phyloP scores from a whole-genome alignment of 116 monocot species.

The Papilionanthe hybrid region DNA sequence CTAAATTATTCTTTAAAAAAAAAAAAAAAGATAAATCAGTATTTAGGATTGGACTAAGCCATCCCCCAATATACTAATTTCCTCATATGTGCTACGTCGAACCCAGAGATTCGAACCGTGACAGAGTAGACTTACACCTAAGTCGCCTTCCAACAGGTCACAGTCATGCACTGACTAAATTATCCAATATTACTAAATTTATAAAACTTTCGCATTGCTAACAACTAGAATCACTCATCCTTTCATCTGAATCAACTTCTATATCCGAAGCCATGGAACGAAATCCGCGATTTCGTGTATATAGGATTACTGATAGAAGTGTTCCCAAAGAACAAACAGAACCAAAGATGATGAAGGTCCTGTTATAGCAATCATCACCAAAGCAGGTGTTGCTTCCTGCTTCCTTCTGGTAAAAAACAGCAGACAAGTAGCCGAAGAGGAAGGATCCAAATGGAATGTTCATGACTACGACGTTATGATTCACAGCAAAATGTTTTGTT shows the following conservation, averaged over 20 bases:
- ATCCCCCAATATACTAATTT: too few species aligned
- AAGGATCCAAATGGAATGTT: conserved; percentile 82
- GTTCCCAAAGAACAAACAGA: conserved; percentile 40
- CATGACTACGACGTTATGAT: conserved; percentile 67
- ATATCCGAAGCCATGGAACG: background rate
- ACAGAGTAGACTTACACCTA: too few species aligned
- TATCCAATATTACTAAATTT: background rate
- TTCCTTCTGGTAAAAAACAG: conserved; percentile 42
- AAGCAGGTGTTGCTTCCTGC: conserved; percentile 26
- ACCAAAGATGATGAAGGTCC: conserved; percentile 61
- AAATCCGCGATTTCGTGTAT: conserved; percentile 20
- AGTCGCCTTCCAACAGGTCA: too few species aligned
- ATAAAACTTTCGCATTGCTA: background rate
- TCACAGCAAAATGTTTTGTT: conserved; percentile 49
- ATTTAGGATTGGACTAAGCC: too few species aligned
- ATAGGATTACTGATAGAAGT: conserved; percentile 35
- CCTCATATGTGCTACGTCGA: too few species aligned
- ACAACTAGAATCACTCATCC: background rate
- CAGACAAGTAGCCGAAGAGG: conserved; percentile 63
- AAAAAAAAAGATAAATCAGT: too few species aligned
- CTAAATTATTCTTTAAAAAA: too few species aligned
- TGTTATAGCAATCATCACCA: conserved; percentile 42
- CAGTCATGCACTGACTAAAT: too few species aligned
- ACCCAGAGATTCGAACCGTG: too few species aligned
- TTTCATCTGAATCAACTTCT: background rate